These are phyloP conservation scores for Silene uniflora DNA, from an alignment of 148 eudicot genomes.

Conservation along the genomic window DNA sequence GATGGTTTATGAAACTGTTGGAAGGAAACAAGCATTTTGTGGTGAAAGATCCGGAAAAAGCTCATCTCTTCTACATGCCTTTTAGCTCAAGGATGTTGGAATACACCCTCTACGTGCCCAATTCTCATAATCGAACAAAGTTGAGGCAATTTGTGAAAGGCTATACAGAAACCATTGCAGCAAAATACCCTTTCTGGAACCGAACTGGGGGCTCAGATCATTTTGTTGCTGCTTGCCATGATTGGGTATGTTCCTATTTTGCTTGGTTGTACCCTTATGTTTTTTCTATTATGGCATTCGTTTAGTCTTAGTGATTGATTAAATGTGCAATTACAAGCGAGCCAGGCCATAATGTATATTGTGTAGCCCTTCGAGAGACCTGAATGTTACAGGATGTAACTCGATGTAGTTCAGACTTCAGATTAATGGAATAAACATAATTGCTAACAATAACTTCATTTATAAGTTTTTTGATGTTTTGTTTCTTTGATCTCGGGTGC, in stretches of 20 bases:
- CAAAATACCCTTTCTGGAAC: conserved; percentile 81
- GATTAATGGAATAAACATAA: background rate
- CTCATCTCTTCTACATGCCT: conserved; percentile 88
- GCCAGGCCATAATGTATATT: background rate
- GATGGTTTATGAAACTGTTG: conserved; percentile 97
- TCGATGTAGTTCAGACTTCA: background rate
- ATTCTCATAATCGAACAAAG: conserved; percentile 58
- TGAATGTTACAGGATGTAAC: background rate
- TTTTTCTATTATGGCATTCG: background rate
- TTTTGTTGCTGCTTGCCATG: conserved; percentile 91
- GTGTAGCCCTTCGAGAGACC: background rate
- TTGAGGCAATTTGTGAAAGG: conserved; percentile 52
- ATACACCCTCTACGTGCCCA: conserved; percentile 47
- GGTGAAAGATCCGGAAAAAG: conserved; percentile 63
- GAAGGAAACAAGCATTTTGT: conserved; percentile 62
- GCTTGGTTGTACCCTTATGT: background rate
- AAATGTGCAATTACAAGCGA: background rate
- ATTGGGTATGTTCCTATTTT: conserved; percentile 56
- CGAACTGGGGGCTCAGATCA: conserved; percentile 89
- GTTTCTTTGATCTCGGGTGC: conserved; percentile 4
- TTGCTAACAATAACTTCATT: background rate
- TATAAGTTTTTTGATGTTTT: background rate
- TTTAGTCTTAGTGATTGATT: background rate
- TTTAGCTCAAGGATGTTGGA: conserved; percentile 78
- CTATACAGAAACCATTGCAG: conserved; percentile 59